A percentile compares a stretch with the other conserved stretches of the same genome.
phyloP scores from a whole-genome alignment of 2,329 filamentous ascomycete species.

The Nannizzia gypsea region DNA sequence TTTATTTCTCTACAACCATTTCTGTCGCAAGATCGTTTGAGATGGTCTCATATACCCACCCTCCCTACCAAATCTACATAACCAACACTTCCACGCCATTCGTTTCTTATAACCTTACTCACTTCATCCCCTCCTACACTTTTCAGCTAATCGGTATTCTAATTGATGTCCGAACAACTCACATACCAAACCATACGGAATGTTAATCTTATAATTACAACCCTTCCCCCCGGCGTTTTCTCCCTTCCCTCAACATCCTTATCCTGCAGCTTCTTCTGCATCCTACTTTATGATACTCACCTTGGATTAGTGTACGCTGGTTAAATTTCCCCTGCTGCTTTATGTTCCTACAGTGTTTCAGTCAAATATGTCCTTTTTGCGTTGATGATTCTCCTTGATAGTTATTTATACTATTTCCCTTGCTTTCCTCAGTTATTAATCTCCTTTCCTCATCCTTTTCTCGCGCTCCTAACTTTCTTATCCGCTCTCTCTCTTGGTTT shows the following conservation, averaged over 20 bases:
- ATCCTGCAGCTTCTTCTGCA: no score
- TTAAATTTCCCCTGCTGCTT: no score
- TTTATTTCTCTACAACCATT: not conserved
- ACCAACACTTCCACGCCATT: not conserved
- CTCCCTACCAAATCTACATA: no score
- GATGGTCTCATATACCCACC: not conserved
- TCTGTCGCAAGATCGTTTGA: not conserved
- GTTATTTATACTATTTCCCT: no score
- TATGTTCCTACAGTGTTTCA: not conserved
- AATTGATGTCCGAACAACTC: not conserved
- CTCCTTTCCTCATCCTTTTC: not conserved
- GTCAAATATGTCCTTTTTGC: not conserved
- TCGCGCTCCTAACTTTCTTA: not conserved
- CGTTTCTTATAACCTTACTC: not conserved
- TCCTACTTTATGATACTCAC: conserved; percentile 1
- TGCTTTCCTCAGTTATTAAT: not conserved
- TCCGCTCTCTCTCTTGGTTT: not conserved
- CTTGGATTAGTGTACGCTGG: not conserved
- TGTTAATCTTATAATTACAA: not conserved
- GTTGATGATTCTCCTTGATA: not conserved
- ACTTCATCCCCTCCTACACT: not conserved
- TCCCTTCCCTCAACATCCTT: not conserved
- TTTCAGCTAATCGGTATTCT: not conserved
- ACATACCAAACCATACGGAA: not conserved
- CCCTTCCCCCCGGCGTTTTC: not conserved